phyloP scores from a whole-genome alignment of 495 filamentous ascomycete species.

The Hypomontagnella monticulosa region DNA sequence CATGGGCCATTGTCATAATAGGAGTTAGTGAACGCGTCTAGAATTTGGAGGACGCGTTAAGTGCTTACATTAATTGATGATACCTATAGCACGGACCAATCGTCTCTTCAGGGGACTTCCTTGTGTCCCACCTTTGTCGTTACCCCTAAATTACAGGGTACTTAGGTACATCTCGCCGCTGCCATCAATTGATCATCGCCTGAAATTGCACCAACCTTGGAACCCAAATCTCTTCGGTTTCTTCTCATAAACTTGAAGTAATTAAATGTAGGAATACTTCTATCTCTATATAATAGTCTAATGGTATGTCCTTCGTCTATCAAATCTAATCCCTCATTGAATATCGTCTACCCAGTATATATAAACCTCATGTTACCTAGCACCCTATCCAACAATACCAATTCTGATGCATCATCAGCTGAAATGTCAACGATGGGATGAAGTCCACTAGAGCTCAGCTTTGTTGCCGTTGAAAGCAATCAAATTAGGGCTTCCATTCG shows the following conservation, averaged over 20 bases:
- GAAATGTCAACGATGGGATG: background rate
- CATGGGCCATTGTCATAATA: background rate
- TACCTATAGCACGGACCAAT: slow-evolving; percentile 23
- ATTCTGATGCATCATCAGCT: too few species aligned
- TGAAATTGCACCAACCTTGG: background rate
- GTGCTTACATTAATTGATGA: background rate
- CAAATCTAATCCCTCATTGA: too few species aligned
- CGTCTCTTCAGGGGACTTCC: slow-evolving; percentile 10
- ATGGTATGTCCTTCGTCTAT: background rate
- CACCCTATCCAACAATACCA: too few species aligned
- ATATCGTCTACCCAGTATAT: too few species aligned
- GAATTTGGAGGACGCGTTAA: slow-evolving; percentile 33
- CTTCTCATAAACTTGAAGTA: background rate
- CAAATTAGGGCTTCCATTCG: slow-evolving; percentile 30
- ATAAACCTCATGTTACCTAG: too few species aligned
- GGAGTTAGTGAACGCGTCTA: slow-evolving; percentile 28
- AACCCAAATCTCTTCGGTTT: background rate
- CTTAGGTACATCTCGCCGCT: background rate
- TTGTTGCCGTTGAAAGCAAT: slow-evolving; percentile 37
- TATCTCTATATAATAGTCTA: background rate
- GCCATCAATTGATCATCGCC: background rate
- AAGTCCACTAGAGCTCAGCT: slow-evolving; percentile 27
- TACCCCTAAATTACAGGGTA: slow-evolving; percentile 8
- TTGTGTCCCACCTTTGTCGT: background rate
- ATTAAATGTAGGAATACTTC: background rate